Conservation (phyloP, 345 rosid species). For the Acer campestre region DNA sequence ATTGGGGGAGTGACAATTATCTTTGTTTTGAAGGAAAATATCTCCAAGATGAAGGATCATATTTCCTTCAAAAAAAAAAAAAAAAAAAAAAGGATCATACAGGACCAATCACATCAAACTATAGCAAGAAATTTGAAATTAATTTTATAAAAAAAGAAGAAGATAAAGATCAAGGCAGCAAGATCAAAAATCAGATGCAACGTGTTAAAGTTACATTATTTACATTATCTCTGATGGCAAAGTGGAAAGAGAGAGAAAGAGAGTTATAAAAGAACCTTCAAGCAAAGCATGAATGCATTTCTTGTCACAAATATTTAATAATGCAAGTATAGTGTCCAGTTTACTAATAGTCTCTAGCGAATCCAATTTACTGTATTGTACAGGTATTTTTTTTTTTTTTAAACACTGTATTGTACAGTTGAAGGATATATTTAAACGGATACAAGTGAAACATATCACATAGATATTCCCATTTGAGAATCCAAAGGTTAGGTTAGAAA, state of each 20-base stretch:
- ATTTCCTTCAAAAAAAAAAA: no score
- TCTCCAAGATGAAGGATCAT: neutral
- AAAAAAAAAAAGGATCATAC: conserved; percentile 9
- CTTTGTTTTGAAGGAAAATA: no score
- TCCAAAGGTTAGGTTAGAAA: neutral
- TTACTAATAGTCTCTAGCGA: neutral
- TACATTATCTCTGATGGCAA: conserved; percentile 13
- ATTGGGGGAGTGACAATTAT: no score
- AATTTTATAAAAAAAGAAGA: neutral
- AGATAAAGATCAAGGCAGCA: conserved; percentile 15
- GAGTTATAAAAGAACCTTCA: neutral
- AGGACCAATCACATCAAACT: conserved; percentile 9
- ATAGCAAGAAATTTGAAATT: neutral
- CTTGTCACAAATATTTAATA: neutral
- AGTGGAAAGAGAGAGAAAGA: neutral
- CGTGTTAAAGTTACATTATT: conserved; percentile 20
- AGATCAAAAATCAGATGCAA: neutral
- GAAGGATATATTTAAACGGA: neutral
- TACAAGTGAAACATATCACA: neutral
- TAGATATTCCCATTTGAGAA: neutral
- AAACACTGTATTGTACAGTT: conserved; percentile 11
- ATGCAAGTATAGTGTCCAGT: neutral
- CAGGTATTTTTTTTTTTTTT: no score
- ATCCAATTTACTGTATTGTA: conserved; percentile 9
- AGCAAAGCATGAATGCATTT: neutral